Conservation (phyloP, 768 basidiomycete species). For the Tulasnella sp. region DNA sequence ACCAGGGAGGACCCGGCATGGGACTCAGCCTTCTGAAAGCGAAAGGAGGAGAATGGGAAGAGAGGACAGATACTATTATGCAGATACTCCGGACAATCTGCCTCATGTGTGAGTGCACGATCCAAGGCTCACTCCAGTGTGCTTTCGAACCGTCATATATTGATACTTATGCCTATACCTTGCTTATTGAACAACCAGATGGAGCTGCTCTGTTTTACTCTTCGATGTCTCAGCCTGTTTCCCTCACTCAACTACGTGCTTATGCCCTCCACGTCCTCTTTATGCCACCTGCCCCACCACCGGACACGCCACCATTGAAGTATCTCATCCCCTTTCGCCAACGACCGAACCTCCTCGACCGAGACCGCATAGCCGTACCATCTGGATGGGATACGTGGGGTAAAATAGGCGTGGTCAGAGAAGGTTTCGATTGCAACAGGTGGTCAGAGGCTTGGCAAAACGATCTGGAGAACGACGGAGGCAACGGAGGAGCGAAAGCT, state of each 20-base stretch:
- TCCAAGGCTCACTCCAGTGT: neutral
- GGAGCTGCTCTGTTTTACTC: constrained; percentile 90
- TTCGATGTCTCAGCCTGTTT: constrained; percentile 57
- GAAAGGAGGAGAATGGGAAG: constrained; percentile 89
- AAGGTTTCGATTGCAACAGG: constrained; percentile 75
- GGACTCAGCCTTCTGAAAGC: constrained; percentile 85
- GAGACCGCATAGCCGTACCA: constrained; percentile 85
- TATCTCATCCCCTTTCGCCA: constrained; percentile 81
- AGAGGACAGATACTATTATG: constrained; percentile 89
- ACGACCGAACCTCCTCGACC: constrained; percentile 84
- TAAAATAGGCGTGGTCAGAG: constrained; percentile 80
- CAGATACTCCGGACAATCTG: constrained; percentile 90
- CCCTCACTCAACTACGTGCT: constrained; percentile 63
- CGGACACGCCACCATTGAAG: constrained; percentile 39
- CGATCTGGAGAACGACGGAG: constrained; percentile 35
- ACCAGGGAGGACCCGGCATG: constrained; percentile 54
- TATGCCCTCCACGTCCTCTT: constrained; percentile 78
- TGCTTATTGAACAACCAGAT: constrained; percentile 36
- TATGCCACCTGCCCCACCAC: constrained; percentile 52
- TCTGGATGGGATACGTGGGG: constrained; percentile 99
- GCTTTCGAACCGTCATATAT: too few relatives aligned
- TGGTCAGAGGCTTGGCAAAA: constrained; percentile 75
- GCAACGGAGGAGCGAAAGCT: constrained; percentile 47
- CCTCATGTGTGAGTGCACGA: constrained; percentile 61
- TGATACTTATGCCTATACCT: too few relatives aligned